These are phyloP conservation scores for Aspergillus glaucus DNA, from an alignment of 2,329 filamentous ascomycete species.

Conservation along the genomic window DNA sequence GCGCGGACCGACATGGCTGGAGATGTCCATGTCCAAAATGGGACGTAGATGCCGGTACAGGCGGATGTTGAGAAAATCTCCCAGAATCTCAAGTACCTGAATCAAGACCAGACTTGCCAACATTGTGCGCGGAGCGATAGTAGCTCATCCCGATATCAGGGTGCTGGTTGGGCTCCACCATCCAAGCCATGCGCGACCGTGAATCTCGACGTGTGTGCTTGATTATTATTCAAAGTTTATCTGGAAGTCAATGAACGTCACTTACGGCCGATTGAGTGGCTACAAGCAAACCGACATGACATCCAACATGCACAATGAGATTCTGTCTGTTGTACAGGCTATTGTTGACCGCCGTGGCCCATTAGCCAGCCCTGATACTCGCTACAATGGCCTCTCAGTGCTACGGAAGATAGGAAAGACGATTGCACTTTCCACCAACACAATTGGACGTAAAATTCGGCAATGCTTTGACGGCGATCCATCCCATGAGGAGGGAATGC, in stretches of 20 bases:
- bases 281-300: not conserved
- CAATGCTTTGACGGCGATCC: no score
- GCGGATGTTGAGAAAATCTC: not conserved
- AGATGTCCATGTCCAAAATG: not conserved
- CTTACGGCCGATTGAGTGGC: not conserved
- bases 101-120: not conserved
- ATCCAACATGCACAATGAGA: no score
- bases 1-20: not conserved
- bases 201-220: constrained; percentile 3
- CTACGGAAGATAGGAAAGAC: no score
- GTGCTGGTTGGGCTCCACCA: not conserved
- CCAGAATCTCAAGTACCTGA: not conserved
- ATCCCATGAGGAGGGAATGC: no score
- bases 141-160: not conserved
- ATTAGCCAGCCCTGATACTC: no score
- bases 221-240: constrained; percentile 2
- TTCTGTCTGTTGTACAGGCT: no score
- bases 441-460: no score
- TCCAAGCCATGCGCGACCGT: not conserved
- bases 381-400: no score
- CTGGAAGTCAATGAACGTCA: constrained; percentile 12
- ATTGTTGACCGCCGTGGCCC: no score
- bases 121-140: not conserved
- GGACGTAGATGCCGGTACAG: not conserved
- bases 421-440: no score